Base-by-base conservation (phyloP, 805 yeast species). In the Clavispora phyllophila region DNA sequence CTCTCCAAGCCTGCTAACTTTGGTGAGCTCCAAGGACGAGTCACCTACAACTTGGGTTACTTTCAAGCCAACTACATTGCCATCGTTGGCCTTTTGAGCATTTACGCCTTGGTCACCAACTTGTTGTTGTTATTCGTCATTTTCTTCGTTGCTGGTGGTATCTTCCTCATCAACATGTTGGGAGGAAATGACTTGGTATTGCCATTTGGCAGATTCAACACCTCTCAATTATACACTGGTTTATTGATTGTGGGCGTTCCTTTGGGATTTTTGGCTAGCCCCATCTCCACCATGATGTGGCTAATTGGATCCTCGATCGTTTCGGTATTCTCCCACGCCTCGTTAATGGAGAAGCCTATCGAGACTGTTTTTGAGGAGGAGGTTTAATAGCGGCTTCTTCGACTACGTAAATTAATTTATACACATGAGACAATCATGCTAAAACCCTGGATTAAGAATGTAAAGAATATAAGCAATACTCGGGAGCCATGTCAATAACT, bases 351-450 rank as follows among this genome's bases (percentile, higher is more conserved):
- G 60, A 93, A 91, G 68, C 99, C 99, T 17, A 82, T 90, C 47
- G 98, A 93, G 68, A 82, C 91, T 29, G 90, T 91, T 15, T 93
- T 91, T 60, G 93, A 89, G 59, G 96, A 88, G 61, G 87, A 84
- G 51, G 75, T 70, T 29, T 70, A 58, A 42, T 38, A 7, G 13
- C n/a, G n/a, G n/a, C n/a, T n/a, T n/a, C 27, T 12, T 10, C n/a
- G 13, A 12, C 12, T 9, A 9, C 13, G n/a, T 25, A 25, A 25
- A 25, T 25, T 25, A 25, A 25, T 25, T 25, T 25, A 25, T 25
- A 22, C n/a, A n/a, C n/a, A n/a, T n/a, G n/a, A n/a, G n/a, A n/a
- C n/a, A n/a, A n/a, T n/a, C n/a, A n/a, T n/a, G n/a, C n/a, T n/a
- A n/a, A n/a, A n/a, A n/a, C n/a, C n/a, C n/a, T n/a, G n/a, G n/a